A percentile compares a stretch with the other conserved stretches of the same genome.
phyloP scores from a whole-genome alignment of 208 protist species.

The Naegleria lovaniensis region DNA sequence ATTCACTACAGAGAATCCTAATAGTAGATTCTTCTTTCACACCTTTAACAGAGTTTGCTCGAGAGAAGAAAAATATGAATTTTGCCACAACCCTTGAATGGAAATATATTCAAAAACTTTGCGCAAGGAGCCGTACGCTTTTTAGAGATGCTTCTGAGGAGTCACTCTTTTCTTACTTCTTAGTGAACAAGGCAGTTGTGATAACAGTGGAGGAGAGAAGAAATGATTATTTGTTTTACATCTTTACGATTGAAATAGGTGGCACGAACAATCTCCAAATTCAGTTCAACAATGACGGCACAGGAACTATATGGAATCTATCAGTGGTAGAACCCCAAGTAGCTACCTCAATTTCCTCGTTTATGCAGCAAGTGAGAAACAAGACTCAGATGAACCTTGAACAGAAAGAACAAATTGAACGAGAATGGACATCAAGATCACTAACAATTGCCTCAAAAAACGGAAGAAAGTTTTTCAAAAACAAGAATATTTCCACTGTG shows the following conservation, averaged over 20 bases:
- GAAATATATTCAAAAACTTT: too few species aligned
- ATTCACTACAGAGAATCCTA: too few species aligned
- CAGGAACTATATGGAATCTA: background rate
- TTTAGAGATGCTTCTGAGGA: too few species aligned
- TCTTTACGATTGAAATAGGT: background rate
- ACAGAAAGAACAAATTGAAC: background rate
- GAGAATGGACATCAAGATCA: background rate
- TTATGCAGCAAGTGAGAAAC: background rate
- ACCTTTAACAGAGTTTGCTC: too few species aligned
- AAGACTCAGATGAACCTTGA: background rate
- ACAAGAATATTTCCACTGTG: background rate
- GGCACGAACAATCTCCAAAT: background rate
- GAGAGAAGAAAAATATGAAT: too few species aligned
- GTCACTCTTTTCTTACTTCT: background rate
- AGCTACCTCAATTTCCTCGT: background rate
- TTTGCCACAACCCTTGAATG: too few species aligned
- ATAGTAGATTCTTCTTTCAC: too few species aligned
- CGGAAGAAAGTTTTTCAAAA: background rate
- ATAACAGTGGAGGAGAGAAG: background rate
- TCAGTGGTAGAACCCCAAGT: background rate
- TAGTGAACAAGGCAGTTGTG: background rate
- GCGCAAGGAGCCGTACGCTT: too few species aligned
- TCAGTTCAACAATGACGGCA: background rate
- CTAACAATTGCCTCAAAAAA: background rate
- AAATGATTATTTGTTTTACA: background rate